Evolutionary conservation across 768 basidiomycete genomes (phyloP), one percentile per base, ranked within the genome.

Genomic region (Cantharellus anzutake): DNA sequence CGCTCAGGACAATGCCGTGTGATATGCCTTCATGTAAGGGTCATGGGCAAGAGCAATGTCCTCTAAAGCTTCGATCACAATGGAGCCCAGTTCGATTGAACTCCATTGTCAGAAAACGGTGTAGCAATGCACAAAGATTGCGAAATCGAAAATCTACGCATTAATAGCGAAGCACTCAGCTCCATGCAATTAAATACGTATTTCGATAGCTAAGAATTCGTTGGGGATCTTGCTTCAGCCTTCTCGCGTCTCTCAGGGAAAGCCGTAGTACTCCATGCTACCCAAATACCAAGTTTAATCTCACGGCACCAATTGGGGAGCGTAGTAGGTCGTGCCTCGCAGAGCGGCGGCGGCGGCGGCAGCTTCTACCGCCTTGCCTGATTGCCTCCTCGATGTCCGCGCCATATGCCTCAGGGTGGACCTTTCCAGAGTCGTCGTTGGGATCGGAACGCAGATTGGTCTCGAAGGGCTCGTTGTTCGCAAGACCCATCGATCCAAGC

Each of bases 1-100:
- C 55, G 14, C 61, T 63, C 41, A 66, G 60, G 2, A 65, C 64
- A 51, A 66, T 62, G n/a, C 63, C 64, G 57, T 37, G 65, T 2
- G 64, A 63, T 51, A 57, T 60, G 0, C 64, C 35, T 62, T 59
- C 37, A 66, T 60, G 60, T 61, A 59, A 3, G 60, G 58, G 11
- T 11, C 7, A 37, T 11, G 14, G 20, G 58, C 59, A 5, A 59
- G 42, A 1, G 58, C 64, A 41, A 66, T 59, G 35, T 66, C 64
- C 2, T 62, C 42, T 7, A 66, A 59, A 0, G 65, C 65, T 5
- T 41, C 34, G 2, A 60, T 59, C 1, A 63, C 61, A 0, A 60
- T 58, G 1, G 60, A 59, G 2, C 62, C 65, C 4, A 61, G 59
- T 51, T 66, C 65, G 20, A 29, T 29, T 29, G 20, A 29, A 29